phyloP scores from a whole-genome alignment of 106 monocot species.

The Amphibolis antarctica region DNA sequence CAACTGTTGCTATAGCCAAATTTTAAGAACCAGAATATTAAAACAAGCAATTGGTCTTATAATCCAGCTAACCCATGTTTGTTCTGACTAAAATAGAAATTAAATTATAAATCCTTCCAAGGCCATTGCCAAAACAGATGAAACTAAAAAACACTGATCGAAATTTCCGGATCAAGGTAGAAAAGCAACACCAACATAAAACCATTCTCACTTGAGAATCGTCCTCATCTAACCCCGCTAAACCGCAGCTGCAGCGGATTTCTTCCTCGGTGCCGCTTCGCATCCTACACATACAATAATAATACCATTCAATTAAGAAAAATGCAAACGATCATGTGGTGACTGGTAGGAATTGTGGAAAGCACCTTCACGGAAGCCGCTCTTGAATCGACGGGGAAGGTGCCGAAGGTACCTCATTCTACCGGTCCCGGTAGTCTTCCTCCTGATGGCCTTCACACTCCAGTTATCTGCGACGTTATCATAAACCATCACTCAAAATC shows the following conservation, averaged over 20 bases:
- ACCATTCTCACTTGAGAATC: no score
- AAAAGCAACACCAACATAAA: no score
- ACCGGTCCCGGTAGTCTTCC: slow-evolving; percentile 16
- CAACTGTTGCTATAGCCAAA: no score
- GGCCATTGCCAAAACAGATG: neutral
- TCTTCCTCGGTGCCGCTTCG: slow-evolving; percentile 1
- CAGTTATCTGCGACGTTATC: slow-evolving; percentile 15
- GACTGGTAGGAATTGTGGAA: neutral
- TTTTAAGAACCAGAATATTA: no score
- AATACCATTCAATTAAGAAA: no score
- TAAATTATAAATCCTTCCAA: no score
- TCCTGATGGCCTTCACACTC: slow-evolving; percentile 13
- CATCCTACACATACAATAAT: neutral
- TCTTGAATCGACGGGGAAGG: slow-evolving; percentile 11
- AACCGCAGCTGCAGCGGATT: neutral
- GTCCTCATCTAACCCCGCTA: no score
- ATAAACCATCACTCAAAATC: neutral
- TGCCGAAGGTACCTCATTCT: slow-evolving; percentile 20
- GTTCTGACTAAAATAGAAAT: no score
- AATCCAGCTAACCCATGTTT: no score
- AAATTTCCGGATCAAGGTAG: neutral
- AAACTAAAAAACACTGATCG: neutral
- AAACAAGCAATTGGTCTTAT: no score
- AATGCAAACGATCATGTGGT: neutral
- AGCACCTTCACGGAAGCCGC: slow-evolving; percentile 12